Evolutionary conservation across 768 basidiomycete genomes (phyloP), one percentile per base, ranked within the genome.

Genomic region (Macrolepiota dolichaula): DNA sequence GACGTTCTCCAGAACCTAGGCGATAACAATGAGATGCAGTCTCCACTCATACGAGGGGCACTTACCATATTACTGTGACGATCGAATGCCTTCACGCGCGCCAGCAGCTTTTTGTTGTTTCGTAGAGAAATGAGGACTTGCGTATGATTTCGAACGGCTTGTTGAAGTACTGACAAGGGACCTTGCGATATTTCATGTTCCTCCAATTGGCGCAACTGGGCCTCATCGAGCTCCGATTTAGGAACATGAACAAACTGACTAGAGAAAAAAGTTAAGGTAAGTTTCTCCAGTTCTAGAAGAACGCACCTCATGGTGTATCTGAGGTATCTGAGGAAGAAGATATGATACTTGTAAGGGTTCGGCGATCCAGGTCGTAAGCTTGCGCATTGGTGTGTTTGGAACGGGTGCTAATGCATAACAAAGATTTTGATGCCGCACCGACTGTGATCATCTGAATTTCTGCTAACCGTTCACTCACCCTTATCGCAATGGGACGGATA

Each of bases 111-210:
- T 81, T 96, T 98, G 83, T 98, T 98, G 80, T 98, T 99, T 68
- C 97, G 82, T 59, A 99, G 81, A 19, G 95, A 96, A 70, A 99
- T 96, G 64, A 99, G 87, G 65, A 99, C 92, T 78, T 99, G 97
- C 12, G 96, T 89, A 75, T 97, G 94, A 75, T 98, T 96, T 74
- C 97, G 85, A 67, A 99, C 97, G 35, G 96, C 92, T 74, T 97
- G 95, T 74, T 99, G 97, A 56, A 97, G 82, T 53, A 97, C 95
- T 42, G 94, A 96, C 72, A 97, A 76, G 24, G 95, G 95, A n/a
- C 94, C 96, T 75, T 98, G 96, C 61, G 92, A 94, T 76, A 98
- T 97, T 77, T 98, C 95, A 72, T 97, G 95, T 74, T 99, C 97
- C 75, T 98, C 96, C 62, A 99, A 80, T 69, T 94, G 91, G 60